Percentiles rank a stretch among this genome's conserved stretches.
These are phyloP conservation scores for Trichomonas tenax DNA, from an alignment of 208 protist species.

Conservation along the genomic window DNA sequence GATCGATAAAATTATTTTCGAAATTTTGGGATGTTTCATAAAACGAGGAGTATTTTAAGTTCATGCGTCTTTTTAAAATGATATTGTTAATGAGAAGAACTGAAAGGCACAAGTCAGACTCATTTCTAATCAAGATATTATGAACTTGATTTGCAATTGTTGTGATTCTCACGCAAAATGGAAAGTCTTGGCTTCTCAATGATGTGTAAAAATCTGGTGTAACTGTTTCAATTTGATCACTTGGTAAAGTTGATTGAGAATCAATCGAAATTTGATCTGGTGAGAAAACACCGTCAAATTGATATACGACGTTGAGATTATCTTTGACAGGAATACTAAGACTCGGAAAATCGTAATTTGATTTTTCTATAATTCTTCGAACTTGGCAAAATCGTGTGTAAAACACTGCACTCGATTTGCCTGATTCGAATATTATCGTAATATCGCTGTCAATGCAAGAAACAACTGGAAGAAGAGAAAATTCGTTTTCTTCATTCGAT, in stretches of 20 bases:
- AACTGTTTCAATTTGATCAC: neutral
- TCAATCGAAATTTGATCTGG: neutral
- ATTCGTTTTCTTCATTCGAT: neutral
- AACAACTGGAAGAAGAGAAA: neutral
- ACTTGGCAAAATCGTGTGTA: neutral
- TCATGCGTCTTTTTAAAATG: neutral
- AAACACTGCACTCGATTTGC: neutral
- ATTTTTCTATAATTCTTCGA: neutral
- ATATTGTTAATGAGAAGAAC: neutral
- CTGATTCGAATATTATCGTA: neutral
- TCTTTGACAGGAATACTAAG: neutral
- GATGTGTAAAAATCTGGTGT: neutral
- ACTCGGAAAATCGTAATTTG: neutral
- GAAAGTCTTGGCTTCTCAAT: neutral
- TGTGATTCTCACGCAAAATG: neutral
- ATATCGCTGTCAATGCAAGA: neutral
- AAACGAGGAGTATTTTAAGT: neutral
- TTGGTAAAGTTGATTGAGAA: neutral
- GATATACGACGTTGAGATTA: neutral
- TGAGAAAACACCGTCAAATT: neutral
- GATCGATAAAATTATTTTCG: neutral
- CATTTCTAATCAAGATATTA: neutral
- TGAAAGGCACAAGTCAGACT: neutral
- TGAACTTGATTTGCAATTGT: neutral
- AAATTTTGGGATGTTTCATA: neutral